A percentile compares a stretch with the other conserved stretches of the same genome.
Evolutionary conservation across 208 protist species (phyloP).

Genomic region (Angomonas ambiguus): DNA sequence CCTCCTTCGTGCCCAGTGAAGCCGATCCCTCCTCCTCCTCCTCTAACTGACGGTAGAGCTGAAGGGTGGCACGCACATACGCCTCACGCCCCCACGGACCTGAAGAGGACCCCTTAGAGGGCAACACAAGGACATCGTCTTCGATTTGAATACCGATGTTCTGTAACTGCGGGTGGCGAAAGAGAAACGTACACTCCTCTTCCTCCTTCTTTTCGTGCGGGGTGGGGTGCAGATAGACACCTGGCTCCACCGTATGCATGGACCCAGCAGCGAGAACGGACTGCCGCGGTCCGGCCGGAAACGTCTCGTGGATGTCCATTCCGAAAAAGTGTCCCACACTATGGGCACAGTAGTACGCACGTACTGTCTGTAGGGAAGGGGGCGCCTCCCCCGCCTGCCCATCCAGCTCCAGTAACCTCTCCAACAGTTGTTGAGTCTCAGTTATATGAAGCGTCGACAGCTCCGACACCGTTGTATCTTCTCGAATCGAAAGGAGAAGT

Average conservation of each 20-base stretch:
- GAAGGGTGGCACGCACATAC: slow-evolving; percentile 9
- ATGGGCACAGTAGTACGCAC: slow-evolving; percentile 52
- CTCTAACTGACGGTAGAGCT: slow-evolving; percentile 5
- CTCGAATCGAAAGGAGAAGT: slow-evolving; percentile 23
- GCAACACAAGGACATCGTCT: slow-evolving; percentile 54
- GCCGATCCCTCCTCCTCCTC: neutral
- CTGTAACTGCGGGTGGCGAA: slow-evolving; percentile 17
- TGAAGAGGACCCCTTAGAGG: neutral
- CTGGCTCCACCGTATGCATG: slow-evolving; percentile 69
- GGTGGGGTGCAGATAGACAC: slow-evolving; percentile 40
- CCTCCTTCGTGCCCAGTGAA: neutral
- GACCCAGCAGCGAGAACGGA: slow-evolving; percentile 20
- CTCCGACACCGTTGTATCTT: slow-evolving; percentile 20
- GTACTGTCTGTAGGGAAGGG: slow-evolving; percentile 20
- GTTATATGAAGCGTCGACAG: slow-evolving; percentile 28
- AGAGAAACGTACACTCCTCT: slow-evolving; percentile 3
- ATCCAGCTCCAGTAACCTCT: slow-evolving; percentile 18
- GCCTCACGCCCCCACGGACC: slow-evolving; percentile 1
- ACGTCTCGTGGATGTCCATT: slow-evolving; percentile 53
- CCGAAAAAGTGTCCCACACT: slow-evolving; percentile 53
- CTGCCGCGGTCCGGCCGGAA: slow-evolving; percentile 1
- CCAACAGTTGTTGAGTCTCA: slow-evolving; percentile 22
- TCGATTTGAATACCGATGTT: slow-evolving; percentile 51
- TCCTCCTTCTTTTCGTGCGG: neutral
- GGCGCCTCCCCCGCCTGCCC: neutral